Percentiles rank a stretch among this genome's conserved stretches.
Evolutionary conservation across 129 eudicot species (phyloP).

Genomic region (Erigeron canadensis): DNA sequence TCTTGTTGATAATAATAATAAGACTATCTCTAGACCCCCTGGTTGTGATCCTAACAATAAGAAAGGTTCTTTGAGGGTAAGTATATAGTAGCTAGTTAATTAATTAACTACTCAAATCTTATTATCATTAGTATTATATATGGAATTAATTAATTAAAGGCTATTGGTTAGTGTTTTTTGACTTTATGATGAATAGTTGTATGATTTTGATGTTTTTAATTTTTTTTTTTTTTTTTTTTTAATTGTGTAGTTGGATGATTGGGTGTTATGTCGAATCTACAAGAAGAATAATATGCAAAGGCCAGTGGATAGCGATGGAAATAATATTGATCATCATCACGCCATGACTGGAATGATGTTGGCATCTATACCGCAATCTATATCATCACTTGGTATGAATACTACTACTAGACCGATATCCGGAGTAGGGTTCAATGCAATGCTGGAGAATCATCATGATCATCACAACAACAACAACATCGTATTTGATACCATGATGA

Average conservation of each 20-base stretch:
- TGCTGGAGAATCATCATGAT: constrained; percentile 45
- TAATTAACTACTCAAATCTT: background rate
- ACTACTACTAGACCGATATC: constrained; percentile 26
- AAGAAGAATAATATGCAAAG: constrained; percentile 68
- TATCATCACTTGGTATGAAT: constrained; percentile 43
- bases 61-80: constrained; percentile 73
- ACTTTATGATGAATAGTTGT: background rate
- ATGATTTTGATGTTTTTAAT: background rate
- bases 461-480: constrained; percentile 25
- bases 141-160: background rate
- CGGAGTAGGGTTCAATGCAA: constrained; percentile 40
- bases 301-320: constrained; percentile 66
- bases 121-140: background rate
- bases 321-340: too few species aligned
- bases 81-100: background rate
- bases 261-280: constrained; percentile 96
- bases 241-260: constrained; percentile 80
- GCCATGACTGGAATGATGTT: constrained; percentile 46
- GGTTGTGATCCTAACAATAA: constrained; percentile 55
- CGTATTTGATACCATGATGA: constrained; percentile 42
- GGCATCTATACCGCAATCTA: constrained; percentile 40
- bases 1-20: constrained; percentile 63
- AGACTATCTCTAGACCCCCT: constrained; percentile 60
- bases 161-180: background rate
- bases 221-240: too few species aligned